These are phyloP conservation scores for Elongisporangium undulatum DNA, from an alignment of 352 stramenopile genomes.

Conservation along the genomic window DNA sequence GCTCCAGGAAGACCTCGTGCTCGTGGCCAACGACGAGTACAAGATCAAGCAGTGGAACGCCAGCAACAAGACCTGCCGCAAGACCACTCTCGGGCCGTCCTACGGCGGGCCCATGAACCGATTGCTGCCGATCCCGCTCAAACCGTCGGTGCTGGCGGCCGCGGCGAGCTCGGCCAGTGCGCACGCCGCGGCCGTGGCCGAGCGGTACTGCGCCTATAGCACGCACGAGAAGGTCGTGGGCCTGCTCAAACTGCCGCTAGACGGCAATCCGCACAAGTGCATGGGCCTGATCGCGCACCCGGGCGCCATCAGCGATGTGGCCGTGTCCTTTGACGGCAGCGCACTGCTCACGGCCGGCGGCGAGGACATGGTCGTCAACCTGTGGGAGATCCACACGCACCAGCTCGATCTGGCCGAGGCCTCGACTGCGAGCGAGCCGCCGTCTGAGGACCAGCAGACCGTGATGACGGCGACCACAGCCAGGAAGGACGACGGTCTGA, in stretches of 20 bases:
- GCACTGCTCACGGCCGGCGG: conserved; percentile 88
- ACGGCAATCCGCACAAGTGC: conserved; percentile 89
- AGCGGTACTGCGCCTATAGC: conserved; percentile 79
- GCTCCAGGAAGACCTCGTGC: conserved; percentile 85
- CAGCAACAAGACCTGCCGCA: conserved; percentile 88
- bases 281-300: conserved; percentile 93
- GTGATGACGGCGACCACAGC: conserved; percentile 9
- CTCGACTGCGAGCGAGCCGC: conserved; percentile 3
- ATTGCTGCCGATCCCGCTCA: conserved; percentile 57
- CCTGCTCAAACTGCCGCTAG: conserved; percentile 85
- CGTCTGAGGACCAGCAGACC: conserved; percentile 8
- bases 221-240: conserved; percentile 84
- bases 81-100: conserved; percentile 86
- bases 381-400: conserved; percentile 87
- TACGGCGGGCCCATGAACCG: conserved; percentile 88
- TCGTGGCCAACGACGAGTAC: conserved; percentile 91
- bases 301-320: conserved; percentile 80
- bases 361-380: conserved; percentile 87
- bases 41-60: conserved; percentile 93
- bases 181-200: conserved; percentile 18
- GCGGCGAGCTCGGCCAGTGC: neutral
- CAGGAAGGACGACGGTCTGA: conserved; percentile 13
- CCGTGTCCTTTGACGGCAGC: conserved; percentile 80
- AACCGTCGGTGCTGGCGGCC: conserved; percentile 1
- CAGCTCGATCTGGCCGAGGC: conserved; percentile 72